Evolutionary conservation across 805 yeast genomes (phyloP).

Genomic region (Metschnikowia henanensis): DNA sequence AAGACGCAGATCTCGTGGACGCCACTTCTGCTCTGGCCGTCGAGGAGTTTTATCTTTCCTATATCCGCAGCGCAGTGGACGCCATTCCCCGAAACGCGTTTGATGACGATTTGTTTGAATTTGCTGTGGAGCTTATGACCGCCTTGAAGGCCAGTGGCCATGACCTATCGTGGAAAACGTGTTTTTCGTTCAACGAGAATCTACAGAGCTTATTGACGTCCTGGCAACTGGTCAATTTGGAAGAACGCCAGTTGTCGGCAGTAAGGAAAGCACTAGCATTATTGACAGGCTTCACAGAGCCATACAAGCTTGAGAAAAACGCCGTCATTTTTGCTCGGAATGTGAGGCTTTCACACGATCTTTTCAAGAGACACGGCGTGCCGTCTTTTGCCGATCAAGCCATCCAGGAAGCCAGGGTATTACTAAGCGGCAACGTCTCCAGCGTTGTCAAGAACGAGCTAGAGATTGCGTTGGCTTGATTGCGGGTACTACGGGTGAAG

Average conservation of each 20-base stretch:
- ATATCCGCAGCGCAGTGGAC: slow-evolving; percentile 29
- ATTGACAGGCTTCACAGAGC: slow-evolving; percentile 22
- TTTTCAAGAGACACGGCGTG: slow-evolving; percentile 18
- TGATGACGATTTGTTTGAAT: slow-evolving; percentile 23
- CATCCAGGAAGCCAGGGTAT: slow-evolving; percentile 14
- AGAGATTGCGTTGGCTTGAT: slow-evolving; percentile 8
- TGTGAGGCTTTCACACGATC: slow-evolving; percentile 22
- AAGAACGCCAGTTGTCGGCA: neutral
- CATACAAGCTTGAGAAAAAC: slow-evolving; percentile 24
- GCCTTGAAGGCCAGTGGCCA: slow-evolving; percentile 24
- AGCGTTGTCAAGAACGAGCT: slow-evolving; percentile 21
- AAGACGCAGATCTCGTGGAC: slow-evolving; percentile 20
- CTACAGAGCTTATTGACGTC: slow-evolving; percentile 20
- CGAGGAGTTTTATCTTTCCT: slow-evolving; percentile 47
- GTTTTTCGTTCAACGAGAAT: slow-evolving; percentile 45
- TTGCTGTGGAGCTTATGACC: slow-evolving; percentile 27
- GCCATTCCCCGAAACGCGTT: slow-evolving; percentile 9
- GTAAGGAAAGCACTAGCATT: slow-evolving; percentile 8
- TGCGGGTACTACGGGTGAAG: neutral
- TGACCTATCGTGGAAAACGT: slow-evolving; percentile 62
- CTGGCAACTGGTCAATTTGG: slow-evolving; percentile 1
- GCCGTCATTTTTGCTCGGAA: slow-evolving; percentile 43
- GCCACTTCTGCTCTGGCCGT: slow-evolving; percentile 28
- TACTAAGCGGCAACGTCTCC: slow-evolving; percentile 20
- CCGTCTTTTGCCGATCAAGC: slow-evolving; percentile 17